Evolutionary conservation across 495 filamentous ascomycete genomes (phyloP).

Genomic region (Xylaria longipes): DNA sequence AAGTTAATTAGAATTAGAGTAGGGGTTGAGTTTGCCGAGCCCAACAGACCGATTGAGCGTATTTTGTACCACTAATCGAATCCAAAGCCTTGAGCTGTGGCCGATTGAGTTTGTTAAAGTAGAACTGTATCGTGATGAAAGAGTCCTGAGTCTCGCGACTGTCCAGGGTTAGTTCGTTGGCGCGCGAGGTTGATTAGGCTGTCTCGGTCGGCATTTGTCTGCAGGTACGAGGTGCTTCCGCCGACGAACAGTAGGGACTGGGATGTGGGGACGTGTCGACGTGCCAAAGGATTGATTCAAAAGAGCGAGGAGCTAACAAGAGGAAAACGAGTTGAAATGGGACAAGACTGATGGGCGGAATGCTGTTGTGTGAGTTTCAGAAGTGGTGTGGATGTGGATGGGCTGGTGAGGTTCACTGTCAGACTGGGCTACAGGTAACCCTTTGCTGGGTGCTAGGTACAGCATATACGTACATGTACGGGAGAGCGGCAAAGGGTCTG

Average conservation of each 20-base stretch:
- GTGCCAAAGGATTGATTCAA: constrained; percentile 9
- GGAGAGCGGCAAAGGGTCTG: constrained; percentile 26
- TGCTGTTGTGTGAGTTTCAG: constrained; percentile 28
- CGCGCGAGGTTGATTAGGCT: constrained; percentile 15
- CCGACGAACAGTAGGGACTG: not conserved
- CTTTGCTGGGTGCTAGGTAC: not conserved
- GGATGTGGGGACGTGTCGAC: constrained; percentile 25
- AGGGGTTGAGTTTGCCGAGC: not conserved
- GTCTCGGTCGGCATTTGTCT: constrained; percentile 26
- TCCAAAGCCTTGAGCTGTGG: not conserved
- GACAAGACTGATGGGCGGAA: constrained; percentile 17
- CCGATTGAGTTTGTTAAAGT: not conserved
- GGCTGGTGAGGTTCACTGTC: constrained; percentile 1
- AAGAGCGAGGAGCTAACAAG: constrained; percentile 3
- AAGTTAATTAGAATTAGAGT: constrained; percentile 17
- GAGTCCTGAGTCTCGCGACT: not conserved
- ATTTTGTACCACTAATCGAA: not conserved
- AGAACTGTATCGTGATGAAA: constrained; percentile 4
- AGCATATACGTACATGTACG: not conserved
- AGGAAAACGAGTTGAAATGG: constrained; percentile 13
- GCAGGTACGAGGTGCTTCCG: not conserved
- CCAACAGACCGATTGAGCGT: constrained; percentile 9
- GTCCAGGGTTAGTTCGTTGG: constrained; percentile 15
- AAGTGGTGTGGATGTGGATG: constrained; percentile 9
- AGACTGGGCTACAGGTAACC: constrained; percentile 6